Evolutionary conservation across 305 asterid genomes (phyloP).

Genomic region (Fraxinus sp.): DNA sequence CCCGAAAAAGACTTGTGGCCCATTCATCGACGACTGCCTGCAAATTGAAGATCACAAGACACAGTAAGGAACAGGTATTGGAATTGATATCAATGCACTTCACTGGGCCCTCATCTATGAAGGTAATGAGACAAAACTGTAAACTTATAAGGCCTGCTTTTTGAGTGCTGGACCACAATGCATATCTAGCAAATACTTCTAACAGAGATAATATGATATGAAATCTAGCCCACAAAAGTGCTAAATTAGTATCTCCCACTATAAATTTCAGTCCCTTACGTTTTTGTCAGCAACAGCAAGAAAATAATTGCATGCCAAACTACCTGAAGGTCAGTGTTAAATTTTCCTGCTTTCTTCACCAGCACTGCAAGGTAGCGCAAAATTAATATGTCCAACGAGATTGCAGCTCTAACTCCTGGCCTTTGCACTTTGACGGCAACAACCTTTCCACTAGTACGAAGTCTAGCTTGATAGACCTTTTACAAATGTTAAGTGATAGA

Average conservation of each 20-base stretch:
- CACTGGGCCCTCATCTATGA: slow-evolving; percentile 12
- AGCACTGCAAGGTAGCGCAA: slow-evolving; percentile 81
- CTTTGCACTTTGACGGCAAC: slow-evolving; percentile 98
- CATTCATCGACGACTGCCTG: slow-evolving; percentile 95
- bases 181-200: slow-evolving; percentile 3
- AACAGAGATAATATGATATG: not conserved
- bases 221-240: slow-evolving; percentile 17
- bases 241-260: not conserved
- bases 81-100: slow-evolving; percentile 7
- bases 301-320: slow-evolving; percentile 20
- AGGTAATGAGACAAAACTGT: slow-evolving; percentile 13
- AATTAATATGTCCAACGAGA: slow-evolving; percentile 82
- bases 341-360: slow-evolving; percentile 67
- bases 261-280: not conserved
- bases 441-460: slow-evolving; percentile 65
- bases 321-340: slow-evolving; percentile 95
- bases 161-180: slow-evolving; percentile 9
- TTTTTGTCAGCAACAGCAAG: slow-evolving; percentile 4
- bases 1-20: slow-evolving; percentile 99
- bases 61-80: not conserved
- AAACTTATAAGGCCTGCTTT: not conserved
- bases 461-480: slow-evolving; percentile 97
- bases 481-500: slow-evolving; percentile 19
- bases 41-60: slow-evolving; percentile 30
- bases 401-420: slow-evolving; percentile 98